phyloP scores from a whole-genome alignment of 2,329 filamentous ascomycete genomes.

The Elsinoe arachidis region DNA sequence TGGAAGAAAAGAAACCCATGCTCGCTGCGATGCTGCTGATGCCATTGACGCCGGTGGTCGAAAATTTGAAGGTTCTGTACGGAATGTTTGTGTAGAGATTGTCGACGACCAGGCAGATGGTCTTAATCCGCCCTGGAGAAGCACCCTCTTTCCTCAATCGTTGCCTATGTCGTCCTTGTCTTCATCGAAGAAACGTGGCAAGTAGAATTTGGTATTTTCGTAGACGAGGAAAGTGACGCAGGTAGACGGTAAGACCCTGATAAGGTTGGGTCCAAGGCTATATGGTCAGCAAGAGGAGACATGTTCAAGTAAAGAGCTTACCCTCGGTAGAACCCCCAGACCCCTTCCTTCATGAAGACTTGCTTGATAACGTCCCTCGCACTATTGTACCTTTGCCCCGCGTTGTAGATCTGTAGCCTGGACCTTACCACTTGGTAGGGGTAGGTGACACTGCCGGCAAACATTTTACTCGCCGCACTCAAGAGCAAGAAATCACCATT shows the following conservation, averaged over 20 bases:
- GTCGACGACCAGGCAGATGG: too few species aligned
- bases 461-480: slow-evolving; percentile 72
- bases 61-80: too few species aligned
- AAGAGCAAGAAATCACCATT: slow-evolving; percentile 74
- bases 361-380: slow-evolving; percentile 62
- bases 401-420: slow-evolving; percentile 81
- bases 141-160: too few species aligned
- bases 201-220: slow-evolving; percentile 76
- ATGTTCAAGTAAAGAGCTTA: slow-evolving; percentile 17
- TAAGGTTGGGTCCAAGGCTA: slow-evolving; percentile 69
- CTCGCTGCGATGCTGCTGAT: not conserved
- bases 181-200: slow-evolving; percentile 37
- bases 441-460: slow-evolving; percentile 84
- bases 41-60: not conserved
- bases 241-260: slow-evolving; percentile 85
- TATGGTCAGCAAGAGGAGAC: not conserved
- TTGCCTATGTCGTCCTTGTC: not conserved
- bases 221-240: slow-evolving; percentile 97
- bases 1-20: not conserved
- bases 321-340: slow-evolving; percentile 84
- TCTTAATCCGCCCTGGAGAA: too few species aligned
- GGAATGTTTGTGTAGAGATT: too few species aligned
- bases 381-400: slow-evolving; percentile 62
- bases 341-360: slow-evolving; percentile 71
- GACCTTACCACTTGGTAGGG: slow-evolving; percentile 90